phyloP scores from a whole-genome alignment of 2,329 filamentous ascomycete species.

The Colletotrichum cordylinicola region DNA sequence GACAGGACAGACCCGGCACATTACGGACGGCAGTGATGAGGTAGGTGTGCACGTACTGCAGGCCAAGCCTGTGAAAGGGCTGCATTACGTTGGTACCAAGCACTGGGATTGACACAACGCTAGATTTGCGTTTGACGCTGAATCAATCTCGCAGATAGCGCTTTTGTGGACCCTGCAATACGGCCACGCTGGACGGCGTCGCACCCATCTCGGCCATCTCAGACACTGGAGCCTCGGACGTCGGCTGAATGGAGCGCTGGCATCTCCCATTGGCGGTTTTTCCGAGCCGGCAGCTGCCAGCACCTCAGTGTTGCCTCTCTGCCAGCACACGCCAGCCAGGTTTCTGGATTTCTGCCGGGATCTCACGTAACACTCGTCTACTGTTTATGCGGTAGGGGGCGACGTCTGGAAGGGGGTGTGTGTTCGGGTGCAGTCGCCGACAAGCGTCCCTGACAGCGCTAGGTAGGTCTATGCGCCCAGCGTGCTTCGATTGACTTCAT shows the following conservation, averaged over 20 bases:
- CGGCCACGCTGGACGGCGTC: not conserved
- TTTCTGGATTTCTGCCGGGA: slow-evolving; percentile 16
- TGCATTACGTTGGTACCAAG: slow-evolving; percentile 6
- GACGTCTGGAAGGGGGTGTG: not conserved
- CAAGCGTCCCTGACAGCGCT: slow-evolving; percentile 8
- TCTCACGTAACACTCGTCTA: slow-evolving; percentile 19
- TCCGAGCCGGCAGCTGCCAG: not conserved
- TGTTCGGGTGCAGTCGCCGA: slow-evolving; percentile 1
- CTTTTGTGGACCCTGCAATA: slow-evolving; percentile 11
- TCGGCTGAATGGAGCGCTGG: slow-evolving; percentile 10
- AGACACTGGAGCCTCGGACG: slow-evolving; percentile 14
- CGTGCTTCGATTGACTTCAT: slow-evolving; percentile 23
- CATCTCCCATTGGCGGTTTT: not conserved
- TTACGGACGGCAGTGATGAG: not conserved
- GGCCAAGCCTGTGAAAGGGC: not conserved
- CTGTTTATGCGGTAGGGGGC: slow-evolving; percentile 10
- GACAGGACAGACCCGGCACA: not conserved
- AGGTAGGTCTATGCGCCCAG: not conserved
- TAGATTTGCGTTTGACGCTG: slow-evolving; percentile 17
- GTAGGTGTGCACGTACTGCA: not conserved
- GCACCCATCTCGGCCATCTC: slow-evolving; percentile 11
- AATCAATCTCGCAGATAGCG: slow-evolving; percentile 18
- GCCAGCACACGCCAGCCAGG: slow-evolving; percentile 9
- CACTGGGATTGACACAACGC: slow-evolving; percentile 11
- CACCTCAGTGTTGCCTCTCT: not conserved